Base-by-base conservation (phyloP, 2,329 filamentous ascomycete species). In the Aspergillus bombycis region DNA sequence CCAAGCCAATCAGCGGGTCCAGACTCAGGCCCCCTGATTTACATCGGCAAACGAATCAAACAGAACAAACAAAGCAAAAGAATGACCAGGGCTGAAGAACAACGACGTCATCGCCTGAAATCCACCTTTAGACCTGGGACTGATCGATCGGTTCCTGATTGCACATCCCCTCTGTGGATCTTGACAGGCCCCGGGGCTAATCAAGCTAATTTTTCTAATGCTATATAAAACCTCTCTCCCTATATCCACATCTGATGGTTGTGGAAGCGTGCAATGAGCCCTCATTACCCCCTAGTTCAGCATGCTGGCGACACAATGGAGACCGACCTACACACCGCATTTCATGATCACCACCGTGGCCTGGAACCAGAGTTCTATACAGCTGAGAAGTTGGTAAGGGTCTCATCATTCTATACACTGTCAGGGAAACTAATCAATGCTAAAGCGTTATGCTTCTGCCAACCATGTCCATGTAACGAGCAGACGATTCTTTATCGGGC, bases 401-500 rank as follows among this genome's bases (percentile, higher is more conserved):
- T 28, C 7, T 4, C 34, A 34, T 36, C 36, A 19, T 45, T 30
- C n/a, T 16, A 38, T 50, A 4, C 9, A 34, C 16, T 46, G 5
- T 16, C 28, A n/a, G 19, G n/a, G 21, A 36, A 12, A 21, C 43
- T 61, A 26, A 53, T 9, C 34, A 64, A 30, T 36, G 14, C 67
- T 71, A 26, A 55, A 83, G 85, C 83, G 86, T 78, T 85, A 90
- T 81, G 84, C 86, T 56, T 86, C 85, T 50, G 82, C 86, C 28
- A 82, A 86, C 63, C 88, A 90, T 71, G 76, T 90, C 46, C 83
- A 89, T 75, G 78, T 87, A 68, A 89, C 88, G 8, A 86, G 82
- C 58, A 82, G 85, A 60, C 84, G 88, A 60, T 85, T 84, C 76
- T 90, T 90, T 76, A 87, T 90, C 63, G 88, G 88, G 0, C 88